Conservation (phyloP, 2,329 filamentous ascomycete species). For the Fusarium sarcochroum region DNA sequence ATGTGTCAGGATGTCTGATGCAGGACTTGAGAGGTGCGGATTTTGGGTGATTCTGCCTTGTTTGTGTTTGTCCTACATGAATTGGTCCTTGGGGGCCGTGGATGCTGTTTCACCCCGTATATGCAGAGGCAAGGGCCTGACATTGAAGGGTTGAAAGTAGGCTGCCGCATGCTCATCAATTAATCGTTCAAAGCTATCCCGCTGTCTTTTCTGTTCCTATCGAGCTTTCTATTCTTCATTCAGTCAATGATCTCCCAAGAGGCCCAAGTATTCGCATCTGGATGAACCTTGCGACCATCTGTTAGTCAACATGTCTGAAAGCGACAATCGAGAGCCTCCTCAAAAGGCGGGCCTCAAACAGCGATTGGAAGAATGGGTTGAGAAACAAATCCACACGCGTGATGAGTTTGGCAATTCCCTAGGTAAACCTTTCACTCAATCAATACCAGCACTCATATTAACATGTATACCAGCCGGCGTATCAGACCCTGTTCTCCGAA, state of each 20-base stretch:
- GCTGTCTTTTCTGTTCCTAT: background rate
- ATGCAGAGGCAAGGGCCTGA: background rate
- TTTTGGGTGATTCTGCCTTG: slow-evolving; percentile 13
- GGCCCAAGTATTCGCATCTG: background rate
- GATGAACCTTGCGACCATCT: background rate
- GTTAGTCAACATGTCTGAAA: slow-evolving; percentile 1
- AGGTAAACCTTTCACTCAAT: background rate
- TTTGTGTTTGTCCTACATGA: slow-evolving; percentile 8
- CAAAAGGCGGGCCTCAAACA: background rate
- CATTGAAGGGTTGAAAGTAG: background rate
- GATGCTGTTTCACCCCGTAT: slow-evolving; percentile 9
- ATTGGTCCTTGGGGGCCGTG: background rate
- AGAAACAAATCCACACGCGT: slow-evolving; percentile 18
- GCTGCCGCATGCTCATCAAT: background rate
- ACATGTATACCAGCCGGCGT: slow-evolving; percentile 11
- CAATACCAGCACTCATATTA: background rate
- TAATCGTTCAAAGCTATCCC: background rate
- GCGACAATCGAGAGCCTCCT: background rate
- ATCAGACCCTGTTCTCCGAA: slow-evolving; percentile 4
- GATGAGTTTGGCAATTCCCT: slow-evolving; percentile 27
- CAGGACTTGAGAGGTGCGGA: background rate
- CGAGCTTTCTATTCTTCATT: background rate
- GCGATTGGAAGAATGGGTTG: slow-evolving; percentile 10
- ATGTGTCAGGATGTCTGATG: background rate
- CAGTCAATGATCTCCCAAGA: background rate